A percentile compares a stretch with the other conserved stretches of the same genome.
Conservation (phyloP, 257 asterid species). For the Gentiana dahurica region DNA sequence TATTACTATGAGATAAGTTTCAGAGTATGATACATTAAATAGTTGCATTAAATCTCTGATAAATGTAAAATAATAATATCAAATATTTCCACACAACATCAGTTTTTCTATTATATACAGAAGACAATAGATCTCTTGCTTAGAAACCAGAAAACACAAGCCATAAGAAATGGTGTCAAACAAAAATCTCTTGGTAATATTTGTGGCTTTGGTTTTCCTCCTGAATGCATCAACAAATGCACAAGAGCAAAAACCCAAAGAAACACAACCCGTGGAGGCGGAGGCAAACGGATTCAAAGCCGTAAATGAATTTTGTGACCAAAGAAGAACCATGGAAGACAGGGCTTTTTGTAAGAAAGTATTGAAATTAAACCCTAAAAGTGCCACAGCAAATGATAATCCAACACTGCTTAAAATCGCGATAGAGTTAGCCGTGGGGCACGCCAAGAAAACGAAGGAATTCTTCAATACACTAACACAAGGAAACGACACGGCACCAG, state of each 20-base stretch:
- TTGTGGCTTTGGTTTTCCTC: background rate
- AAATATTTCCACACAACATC: background rate
- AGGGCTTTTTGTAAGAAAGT: conserved; percentile 3
- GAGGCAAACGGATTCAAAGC: background rate
- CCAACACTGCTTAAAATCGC: conserved; percentile 4
- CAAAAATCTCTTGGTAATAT: background rate
- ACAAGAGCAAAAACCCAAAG: background rate
- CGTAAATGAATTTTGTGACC: conserved; percentile 4
- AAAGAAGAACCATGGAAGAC: conserved; percentile 7
- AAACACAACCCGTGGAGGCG: background rate
- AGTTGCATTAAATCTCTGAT: background rate
- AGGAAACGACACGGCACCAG: background rate
- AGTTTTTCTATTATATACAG: background rate
- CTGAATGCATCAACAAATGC: background rate
- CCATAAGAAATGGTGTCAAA: background rate
- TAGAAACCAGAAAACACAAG: background rate
- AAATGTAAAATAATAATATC: background rate
- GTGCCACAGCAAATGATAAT: conserved; percentile 3
- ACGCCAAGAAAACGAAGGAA: conserved; percentile 6
- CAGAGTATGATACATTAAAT: background rate
- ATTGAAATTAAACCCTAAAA: conserved; percentile 6
- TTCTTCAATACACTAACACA: background rate
- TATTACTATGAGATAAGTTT: background rate
- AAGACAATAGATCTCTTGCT: background rate
- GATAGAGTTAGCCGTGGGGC: conserved; percentile 9